Base-by-base conservation (phyloP, 2,329 filamentous ascomycete species). In the Lecanicillium sp. region DNA sequence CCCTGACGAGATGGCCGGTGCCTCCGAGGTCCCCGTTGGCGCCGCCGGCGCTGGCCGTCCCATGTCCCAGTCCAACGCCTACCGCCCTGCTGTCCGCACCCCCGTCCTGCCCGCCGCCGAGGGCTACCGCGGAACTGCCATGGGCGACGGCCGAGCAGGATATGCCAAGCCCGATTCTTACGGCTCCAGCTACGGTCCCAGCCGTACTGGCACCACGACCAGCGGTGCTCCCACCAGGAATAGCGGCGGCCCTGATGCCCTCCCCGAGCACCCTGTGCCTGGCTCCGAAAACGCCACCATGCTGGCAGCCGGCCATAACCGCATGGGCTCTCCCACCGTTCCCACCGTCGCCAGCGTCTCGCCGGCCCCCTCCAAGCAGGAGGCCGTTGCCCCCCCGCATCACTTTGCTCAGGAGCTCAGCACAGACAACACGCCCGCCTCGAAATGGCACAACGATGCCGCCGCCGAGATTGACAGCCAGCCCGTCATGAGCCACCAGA, bases 11-110 rank as follows among this genome's bases (percentile, higher is more conserved):
- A 59, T 70, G 47, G 64, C 68, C 44, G 67, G 67, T 48, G 64
- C 68, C 23, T 70, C 67, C 7, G 68, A 70, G 55, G 66, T 70
- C 5, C 68, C 68, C n/a, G 65, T 70, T 11, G 67, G 66, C 24
- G 56, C 56, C 32, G 50, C 54, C 26, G 53, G 53, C 33, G 52
- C 54, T n/a, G 55, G 52, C 38, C 58, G 54, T 44, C 57, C 59
- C 55, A 67, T 67, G 63, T 57, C 66, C 17, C 58, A 61, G 44
- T 51, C 44, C 26, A 56, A 59, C 24, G 54, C 56, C 9, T 60
- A 56, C 44, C 56, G 56, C 50, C 52, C 52, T 9, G 58, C 63
- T 24, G 52, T 44, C 30, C 63, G 61, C 47, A 54, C 44, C 23
- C 57, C 62, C 6, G 52, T 55, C 5, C 56, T 53, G 27, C 53